These are phyloP conservation scores for Dryadomyces sulphureus DNA, from an alignment of 2,329 filamentous ascomycete species.

Conservation along the genomic window DNA sequence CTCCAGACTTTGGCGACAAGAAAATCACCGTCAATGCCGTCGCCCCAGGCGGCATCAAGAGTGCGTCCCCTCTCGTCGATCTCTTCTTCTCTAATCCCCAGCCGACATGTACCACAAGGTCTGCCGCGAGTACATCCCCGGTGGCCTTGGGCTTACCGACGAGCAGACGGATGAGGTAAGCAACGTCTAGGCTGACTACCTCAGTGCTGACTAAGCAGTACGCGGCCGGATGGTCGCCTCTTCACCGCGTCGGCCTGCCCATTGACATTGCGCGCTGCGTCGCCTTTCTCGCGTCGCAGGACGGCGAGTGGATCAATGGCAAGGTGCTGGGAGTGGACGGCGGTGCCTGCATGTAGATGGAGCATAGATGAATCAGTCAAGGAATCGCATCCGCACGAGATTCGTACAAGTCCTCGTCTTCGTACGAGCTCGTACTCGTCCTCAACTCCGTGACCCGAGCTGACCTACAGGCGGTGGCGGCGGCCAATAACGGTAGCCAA, in stretches of 20 bases:
- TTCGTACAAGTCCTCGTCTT: too few relatives aligned
- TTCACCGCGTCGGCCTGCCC: conserved; percentile 17
- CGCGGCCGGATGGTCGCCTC: conserved; percentile 22
- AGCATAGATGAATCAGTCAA: too few relatives aligned
- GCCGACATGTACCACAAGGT: conserved; percentile 20
- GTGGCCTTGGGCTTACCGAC: conserved; percentile 17
- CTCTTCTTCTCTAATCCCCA: background rate
- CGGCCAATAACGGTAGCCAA: too few relatives aligned
- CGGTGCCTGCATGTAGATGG: conserved; percentile 11
- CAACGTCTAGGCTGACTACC: background rate
- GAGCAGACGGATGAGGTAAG: conserved; percentile 13
- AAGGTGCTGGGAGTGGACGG: conserved; percentile 19
- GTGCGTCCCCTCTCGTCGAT: conserved; percentile 7
- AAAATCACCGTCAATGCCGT: conserved; percentile 23
- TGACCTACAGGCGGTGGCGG: background rate
- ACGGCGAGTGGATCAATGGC: conserved; percentile 23
- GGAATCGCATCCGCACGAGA: too few relatives aligned
- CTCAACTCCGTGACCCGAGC: too few relatives aligned
- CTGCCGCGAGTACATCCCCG: conserved; percentile 24
- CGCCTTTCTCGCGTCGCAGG: conserved; percentile 18
- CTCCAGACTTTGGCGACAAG: conserved; percentile 19
- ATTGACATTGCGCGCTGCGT: conserved; percentile 19
- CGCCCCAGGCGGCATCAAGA: conserved; percentile 20
- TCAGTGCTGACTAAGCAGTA: conserved; percentile 9
- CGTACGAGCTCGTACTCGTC: too few relatives aligned